A percentile compares a stretch with the other conserved stretches of the same genome.
Evolutionary conservation across 1,284 basidiomycete genomes (phyloP).

Genomic region (Leccinum insigne): DNA sequence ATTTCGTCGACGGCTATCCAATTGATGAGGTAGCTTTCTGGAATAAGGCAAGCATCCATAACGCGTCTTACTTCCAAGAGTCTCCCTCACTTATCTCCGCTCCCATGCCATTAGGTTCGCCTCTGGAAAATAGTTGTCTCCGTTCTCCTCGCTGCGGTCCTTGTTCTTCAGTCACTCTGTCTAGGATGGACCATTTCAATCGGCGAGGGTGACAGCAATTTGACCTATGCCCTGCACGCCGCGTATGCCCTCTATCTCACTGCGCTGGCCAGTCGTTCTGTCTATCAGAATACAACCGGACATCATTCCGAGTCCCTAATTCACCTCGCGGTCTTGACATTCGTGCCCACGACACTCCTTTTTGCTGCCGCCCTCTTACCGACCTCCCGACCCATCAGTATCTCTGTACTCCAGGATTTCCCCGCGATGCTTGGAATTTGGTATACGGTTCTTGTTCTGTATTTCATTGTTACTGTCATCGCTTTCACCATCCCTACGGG

Average conservation of each 20-base stretch:
- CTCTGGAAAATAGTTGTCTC: constrained; percentile 55
- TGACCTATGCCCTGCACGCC: constrained; percentile 51
- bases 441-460: constrained; percentile 31
- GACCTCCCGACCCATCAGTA: constrained; percentile 23
- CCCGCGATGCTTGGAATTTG: constrained; percentile 19
- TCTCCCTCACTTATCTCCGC: constrained; percentile 5
- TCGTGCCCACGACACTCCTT: constrained; percentile 51
- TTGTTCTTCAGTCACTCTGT: constrained; percentile 51
- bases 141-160: constrained; percentile 43
- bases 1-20: constrained; percentile 74
- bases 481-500: constrained; percentile 67
- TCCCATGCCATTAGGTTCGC: constrained; percentile 44
- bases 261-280: constrained; percentile 50
- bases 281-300: constrained; percentile 49
- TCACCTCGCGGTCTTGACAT: constrained; percentile 63
- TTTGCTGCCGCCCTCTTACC: constrained; percentile 59
- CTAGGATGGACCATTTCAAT: constrained; percentile 52
- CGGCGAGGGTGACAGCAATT: constrained; percentile 35
- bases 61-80: not conserved
- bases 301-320: constrained; percentile 64
- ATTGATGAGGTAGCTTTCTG: constrained; percentile 75
- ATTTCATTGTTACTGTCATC: constrained; percentile 36
- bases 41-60: constrained; percentile 49
- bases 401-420: constrained; percentile 10
- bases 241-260: constrained; percentile 64